These are phyloP conservation scores for Mycena capillaripes DNA, from an alignment of 768 basidiomycete species.

Conservation along the genomic window DNA sequence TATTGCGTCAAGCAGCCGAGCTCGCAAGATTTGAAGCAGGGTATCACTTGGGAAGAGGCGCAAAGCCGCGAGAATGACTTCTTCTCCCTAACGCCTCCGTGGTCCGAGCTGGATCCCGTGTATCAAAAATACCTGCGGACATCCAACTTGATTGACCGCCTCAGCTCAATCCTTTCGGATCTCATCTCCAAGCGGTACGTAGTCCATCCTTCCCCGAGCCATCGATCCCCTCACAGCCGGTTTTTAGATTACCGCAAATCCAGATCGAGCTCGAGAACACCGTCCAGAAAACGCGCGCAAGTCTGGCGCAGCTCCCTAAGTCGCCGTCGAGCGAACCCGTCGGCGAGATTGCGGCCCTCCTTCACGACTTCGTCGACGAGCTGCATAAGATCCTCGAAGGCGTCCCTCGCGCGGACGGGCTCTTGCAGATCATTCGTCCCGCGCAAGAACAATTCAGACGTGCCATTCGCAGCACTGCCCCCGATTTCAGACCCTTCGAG, in stretches of 20 bases:
- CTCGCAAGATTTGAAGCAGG: constrained; percentile 63
- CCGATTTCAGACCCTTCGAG: constrained; percentile 68
- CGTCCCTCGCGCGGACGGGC: constrained; percentile 63
- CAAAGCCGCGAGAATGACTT: constrained; percentile 67
- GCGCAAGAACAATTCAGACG: constrained; percentile 61
- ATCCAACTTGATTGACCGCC: constrained; percentile 63
- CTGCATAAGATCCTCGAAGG: constrained; percentile 65
- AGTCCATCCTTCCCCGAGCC: too few species aligned
- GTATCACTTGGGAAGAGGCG: constrained; percentile 74
- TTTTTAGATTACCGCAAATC: constrained; percentile 70
- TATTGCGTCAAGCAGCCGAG: constrained; percentile 69
- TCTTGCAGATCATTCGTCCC: constrained; percentile 69
- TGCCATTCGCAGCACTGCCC: constrained; percentile 66
- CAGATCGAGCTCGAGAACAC: constrained; percentile 66
- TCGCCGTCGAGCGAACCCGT: constrained; percentile 69
- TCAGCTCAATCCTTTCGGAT: constrained; percentile 73
- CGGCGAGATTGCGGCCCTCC: constrained; percentile 63
- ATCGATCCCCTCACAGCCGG: too few species aligned
- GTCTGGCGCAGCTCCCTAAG: constrained; percentile 54
- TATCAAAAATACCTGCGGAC: constrained; percentile 72
- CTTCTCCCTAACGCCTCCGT: constrained; percentile 66
- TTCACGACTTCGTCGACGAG: constrained; percentile 62
- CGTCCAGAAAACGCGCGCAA: constrained; percentile 54
- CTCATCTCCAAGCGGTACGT: constrained; percentile 72
- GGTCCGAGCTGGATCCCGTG: constrained; percentile 64